A percentile compares a stretch with the other conserved stretches of the same genome.
Evolutionary conservation across 169 alveolate genomes (phyloP).

Genomic region (Perkinsus olseni): DNA sequence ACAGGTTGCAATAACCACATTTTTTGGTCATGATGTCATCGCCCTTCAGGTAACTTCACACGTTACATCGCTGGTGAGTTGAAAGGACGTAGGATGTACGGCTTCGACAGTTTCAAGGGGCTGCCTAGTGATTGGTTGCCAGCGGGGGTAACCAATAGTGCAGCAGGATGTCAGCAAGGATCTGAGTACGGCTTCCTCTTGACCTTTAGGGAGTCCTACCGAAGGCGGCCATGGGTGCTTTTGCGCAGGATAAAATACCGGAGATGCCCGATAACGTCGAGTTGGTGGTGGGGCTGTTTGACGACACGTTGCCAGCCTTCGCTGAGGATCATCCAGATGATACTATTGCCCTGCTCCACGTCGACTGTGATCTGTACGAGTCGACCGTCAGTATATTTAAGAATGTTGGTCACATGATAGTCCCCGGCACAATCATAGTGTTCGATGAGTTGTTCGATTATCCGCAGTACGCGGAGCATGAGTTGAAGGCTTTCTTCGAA

Average conservation of each 20-base stretch:
- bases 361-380: not conserved
- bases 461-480: not conserved
- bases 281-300: not conserved
- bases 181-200: not conserved
- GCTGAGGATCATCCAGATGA: not conserved
- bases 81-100: not conserved
- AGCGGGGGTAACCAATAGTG: not conserved
- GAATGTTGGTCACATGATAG: not conserved
- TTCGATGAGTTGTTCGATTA: not conserved
- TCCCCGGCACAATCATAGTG: not conserved
- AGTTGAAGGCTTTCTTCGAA: not conserved
- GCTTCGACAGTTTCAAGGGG: not conserved
- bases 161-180: no score
- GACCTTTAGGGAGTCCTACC: not conserved
- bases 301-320: not conserved
- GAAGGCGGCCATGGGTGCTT: not conserved
- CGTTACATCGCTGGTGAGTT: not conserved
- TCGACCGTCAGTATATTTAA: not conserved
- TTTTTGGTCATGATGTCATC: not conserved
- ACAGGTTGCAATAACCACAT: not conserved
- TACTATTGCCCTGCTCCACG: not conserved
- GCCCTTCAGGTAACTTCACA: not conserved
- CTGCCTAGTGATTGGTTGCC: not conserved
- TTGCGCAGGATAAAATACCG: not conserved
- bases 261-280: not conserved